Conservation (phyloP, 352 stramenopile genomes). For the Phytopythium montanum region DNA sequence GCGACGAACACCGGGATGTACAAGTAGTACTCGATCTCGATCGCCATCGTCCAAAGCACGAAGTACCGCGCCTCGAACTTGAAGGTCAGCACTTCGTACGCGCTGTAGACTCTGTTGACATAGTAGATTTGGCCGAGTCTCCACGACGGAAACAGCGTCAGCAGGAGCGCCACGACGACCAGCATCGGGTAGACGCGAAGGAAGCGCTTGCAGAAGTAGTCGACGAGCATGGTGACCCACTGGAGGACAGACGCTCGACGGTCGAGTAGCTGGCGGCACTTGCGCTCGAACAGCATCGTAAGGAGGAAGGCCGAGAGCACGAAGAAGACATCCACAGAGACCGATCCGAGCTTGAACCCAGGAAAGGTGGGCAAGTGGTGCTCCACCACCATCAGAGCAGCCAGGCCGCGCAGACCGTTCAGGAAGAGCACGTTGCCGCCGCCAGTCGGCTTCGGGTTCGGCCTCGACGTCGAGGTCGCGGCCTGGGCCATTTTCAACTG, state of each 20-base stretch:
- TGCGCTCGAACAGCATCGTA: conserved; percentile 36
- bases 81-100: conserved; percentile 40
- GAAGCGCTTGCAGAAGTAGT: conserved; percentile 51
- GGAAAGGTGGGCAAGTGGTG: conserved; percentile 28
- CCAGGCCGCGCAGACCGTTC: conserved; percentile 34
- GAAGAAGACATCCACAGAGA: conserved; percentile 40
- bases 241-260: conserved; percentile 12
- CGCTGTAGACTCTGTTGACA: conserved; percentile 24
- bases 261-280: conserved; percentile 17
- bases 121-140: too few species aligned
- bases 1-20: conserved; percentile 38
- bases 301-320: conserved; percentile 42
- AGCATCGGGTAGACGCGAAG: conserved; percentile 58
- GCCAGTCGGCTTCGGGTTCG: too few species aligned
- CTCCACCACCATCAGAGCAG: conserved; percentile 26
- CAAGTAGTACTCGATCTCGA: conserved; percentile 54
- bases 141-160: too few species aligned
- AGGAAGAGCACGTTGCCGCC: conserved; percentile 33
- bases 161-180: too few species aligned
- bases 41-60: conserved; percentile 45
- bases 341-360: conserved; percentile 23
- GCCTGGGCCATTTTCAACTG: too few species aligned
- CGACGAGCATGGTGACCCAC: conserved; percentile 18
- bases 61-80: conserved; percentile 37
- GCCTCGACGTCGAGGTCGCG: too few species aligned